These are phyloP conservation scores for Ceratocystis destructans DNA, from an alignment of 2,329 filamentous ascomycete genomes.

Conservation along the genomic window DNA sequence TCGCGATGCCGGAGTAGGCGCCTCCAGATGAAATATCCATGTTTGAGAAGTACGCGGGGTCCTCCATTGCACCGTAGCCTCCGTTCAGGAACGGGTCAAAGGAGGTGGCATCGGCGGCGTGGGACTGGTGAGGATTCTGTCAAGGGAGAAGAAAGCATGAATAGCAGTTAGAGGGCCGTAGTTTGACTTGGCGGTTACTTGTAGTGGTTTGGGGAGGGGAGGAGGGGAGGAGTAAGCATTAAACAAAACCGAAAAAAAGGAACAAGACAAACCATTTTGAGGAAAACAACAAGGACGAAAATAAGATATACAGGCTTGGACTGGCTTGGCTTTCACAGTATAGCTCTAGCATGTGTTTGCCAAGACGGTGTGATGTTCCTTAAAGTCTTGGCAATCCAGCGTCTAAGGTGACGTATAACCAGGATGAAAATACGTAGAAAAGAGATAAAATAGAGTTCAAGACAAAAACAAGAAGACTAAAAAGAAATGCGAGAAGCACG, in stretches of 20 bases:
- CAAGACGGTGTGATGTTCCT: conserved; percentile 4
- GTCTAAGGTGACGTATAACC: not conserved
- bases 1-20: not conserved
- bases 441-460: not conserved
- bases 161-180: not conserved
- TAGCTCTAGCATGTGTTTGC: not conserved
- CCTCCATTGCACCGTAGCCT: not conserved
- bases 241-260: not conserved
- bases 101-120: not conserved
- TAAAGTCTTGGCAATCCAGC: conserved; percentile 5
- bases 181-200: not conserved
- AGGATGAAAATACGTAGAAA: not conserved
- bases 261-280: not conserved
- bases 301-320: not conserved
- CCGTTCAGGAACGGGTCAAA: not conserved
- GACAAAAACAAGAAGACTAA: not conserved
- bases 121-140: not conserved
- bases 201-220: not conserved
- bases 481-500: not conserved
- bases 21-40: not conserved
- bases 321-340: not conserved
- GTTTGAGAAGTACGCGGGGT: conserved; percentile 1
- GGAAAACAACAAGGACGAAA: too few relatives aligned
- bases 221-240: not conserved
- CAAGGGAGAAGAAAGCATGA: not conserved